These are phyloP conservation scores for Apophysomyces trapeziformis DNA, from an alignment of 371 early-diverging fungal genomes.

Conservation along the genomic window DNA sequence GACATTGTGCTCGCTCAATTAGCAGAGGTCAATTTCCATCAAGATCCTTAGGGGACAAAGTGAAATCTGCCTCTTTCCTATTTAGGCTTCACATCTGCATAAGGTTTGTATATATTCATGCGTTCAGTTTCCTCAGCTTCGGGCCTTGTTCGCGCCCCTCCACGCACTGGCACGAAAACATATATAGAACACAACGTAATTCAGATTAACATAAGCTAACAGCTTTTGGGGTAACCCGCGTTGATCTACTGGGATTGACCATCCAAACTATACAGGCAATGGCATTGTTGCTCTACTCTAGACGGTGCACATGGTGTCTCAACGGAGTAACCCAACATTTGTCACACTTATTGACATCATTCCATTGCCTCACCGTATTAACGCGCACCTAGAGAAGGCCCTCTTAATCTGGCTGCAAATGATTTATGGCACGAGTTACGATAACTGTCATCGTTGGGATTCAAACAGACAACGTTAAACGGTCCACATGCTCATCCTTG, in stretches of 20 bases:
- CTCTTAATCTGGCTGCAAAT: not conserved
- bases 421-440: not conserved
- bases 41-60: too few species aligned
- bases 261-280: not conserved
- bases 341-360: not conserved
- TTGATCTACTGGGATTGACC: not conserved
- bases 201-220: not conserved
- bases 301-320: not conserved
- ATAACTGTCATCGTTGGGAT: too few species aligned
- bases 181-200: not conserved
- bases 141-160: not conserved
- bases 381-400: not conserved
- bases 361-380: constrained; percentile 3
- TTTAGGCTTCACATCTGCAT: too few species aligned
- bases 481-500: too few species aligned
- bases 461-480: too few species aligned
- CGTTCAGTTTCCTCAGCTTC: not conserved
- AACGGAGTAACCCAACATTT: not conserved
- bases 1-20: too few species aligned
- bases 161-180: not conserved
- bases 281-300: constrained; percentile 2
- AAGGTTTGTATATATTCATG: too few species aligned
- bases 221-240: not conserved
- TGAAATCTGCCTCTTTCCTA: too few species aligned
- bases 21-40: too few species aligned